Evolutionary conservation across 2,329 filamentous ascomycete genomes (phyloP).

Genomic region (Pseudogymnoascus sp.): DNA sequence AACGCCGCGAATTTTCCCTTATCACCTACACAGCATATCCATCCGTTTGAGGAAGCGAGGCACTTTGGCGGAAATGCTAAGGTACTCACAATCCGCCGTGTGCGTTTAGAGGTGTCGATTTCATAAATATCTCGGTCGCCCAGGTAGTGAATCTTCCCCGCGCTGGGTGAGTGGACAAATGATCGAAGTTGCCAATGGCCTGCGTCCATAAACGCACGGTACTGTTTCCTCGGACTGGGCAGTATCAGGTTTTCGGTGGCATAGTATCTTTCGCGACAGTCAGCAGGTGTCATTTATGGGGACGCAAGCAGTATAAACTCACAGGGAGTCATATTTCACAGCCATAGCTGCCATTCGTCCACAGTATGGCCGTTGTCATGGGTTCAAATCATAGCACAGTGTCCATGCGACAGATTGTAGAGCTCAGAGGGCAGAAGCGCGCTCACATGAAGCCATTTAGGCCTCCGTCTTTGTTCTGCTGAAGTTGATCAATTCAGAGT

Average conservation of each 20-base stretch:
- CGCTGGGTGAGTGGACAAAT: constrained; percentile 72
- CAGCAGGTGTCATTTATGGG: background rate
- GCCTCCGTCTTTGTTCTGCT: background rate
- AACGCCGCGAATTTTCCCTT: constrained; percentile 64
- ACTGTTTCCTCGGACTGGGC: constrained; percentile 54
- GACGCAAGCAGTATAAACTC: constrained; percentile 7
- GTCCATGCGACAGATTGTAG: background rate
- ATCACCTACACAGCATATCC: constrained; percentile 85
- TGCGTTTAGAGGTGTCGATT: constrained; percentile 60
- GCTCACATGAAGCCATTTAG: constrained; percentile 6
- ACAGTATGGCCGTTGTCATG: constrained; percentile 8
- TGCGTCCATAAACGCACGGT: constrained; percentile 56
- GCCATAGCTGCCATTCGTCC: constrained; percentile 13
- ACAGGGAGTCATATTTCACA: constrained; percentile 11
- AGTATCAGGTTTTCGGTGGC: constrained; percentile 59
- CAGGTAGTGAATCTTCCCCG: constrained; percentile 77
- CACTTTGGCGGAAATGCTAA: constrained; percentile 73
- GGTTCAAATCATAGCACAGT: constrained; percentile 7
- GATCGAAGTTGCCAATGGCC: constrained; percentile 85
- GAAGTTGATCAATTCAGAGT: background rate
- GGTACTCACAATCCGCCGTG: constrained; percentile 64
- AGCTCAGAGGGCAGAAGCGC: constrained; percentile 3
- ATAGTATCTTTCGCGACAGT: constrained; percentile 43
- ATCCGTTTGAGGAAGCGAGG: constrained; percentile 76
- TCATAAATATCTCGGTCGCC: constrained; percentile 63